Evolutionary conservation across 2,329 filamentous ascomycete species (phyloP).

Genomic region (Beauveria bassiana): DNA sequence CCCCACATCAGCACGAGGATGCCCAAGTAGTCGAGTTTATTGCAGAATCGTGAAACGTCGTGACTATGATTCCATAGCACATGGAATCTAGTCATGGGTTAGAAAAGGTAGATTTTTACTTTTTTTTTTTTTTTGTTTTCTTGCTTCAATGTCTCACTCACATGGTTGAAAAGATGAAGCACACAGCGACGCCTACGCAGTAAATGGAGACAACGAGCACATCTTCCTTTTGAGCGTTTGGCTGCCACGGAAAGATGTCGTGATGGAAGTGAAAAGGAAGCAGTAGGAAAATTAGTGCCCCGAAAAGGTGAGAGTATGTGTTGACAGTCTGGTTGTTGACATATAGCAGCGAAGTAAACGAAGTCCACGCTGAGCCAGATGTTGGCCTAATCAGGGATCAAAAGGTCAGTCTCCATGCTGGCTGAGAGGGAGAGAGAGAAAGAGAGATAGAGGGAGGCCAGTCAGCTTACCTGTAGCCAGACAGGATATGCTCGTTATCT

Average conservation of each 20-base stretch:
- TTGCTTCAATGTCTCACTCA: neutral
- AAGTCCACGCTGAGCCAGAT: slow-evolving; percentile 9
- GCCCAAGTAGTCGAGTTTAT: slow-evolving; percentile 16
- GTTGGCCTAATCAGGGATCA: neutral
- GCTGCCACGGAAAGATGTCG: neutral
- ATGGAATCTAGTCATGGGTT: neutral
- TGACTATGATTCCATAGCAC: slow-evolving; percentile 5
- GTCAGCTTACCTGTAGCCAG: slow-evolving; percentile 4
- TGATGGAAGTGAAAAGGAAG: slow-evolving; percentile 11
- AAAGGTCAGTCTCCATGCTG: neutral
- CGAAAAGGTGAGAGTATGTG: slow-evolving; percentile 12
- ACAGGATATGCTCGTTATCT: slow-evolving; percentile 11
- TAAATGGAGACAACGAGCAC: slow-evolving; percentile 14
- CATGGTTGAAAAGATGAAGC: slow-evolving; percentile 15
- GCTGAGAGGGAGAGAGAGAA: too few relatives aligned
- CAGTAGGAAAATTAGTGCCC: slow-evolving; percentile 6
- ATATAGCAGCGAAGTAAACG: slow-evolving; percentile 10
- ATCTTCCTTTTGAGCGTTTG: neutral
- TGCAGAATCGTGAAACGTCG: neutral
- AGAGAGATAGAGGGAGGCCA: too few relatives aligned
- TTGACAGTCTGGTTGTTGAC: slow-evolving; percentile 14
- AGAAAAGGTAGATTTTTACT: neutral
- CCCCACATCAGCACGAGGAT: slow-evolving; percentile 11
- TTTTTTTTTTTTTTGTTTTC: too few relatives aligned
- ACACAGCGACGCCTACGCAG: slow-evolving; percentile 15